Percentiles rank a stretch among this genome's conserved stretches.
Evolutionary conservation across 2,329 filamentous ascomycete species (phyloP).

Genomic region (Aplosporella prunicola): DNA sequence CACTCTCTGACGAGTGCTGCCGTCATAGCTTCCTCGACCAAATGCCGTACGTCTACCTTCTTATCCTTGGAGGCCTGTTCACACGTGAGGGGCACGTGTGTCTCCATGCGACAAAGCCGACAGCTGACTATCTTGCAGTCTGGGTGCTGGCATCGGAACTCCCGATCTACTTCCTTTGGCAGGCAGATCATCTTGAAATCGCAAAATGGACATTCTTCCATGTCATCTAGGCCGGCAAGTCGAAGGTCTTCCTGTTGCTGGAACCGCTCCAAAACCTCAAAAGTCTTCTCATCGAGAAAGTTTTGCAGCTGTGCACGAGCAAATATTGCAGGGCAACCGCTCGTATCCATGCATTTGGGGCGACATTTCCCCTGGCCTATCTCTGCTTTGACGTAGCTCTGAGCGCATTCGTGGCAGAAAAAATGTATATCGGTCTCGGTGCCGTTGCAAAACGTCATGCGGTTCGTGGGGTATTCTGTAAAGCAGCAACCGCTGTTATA

Average conservation of each 20-base stretch:
- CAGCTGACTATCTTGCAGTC: slow-evolving; percentile 49
- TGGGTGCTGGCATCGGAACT: slow-evolving; percentile 62
- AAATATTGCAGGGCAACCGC: slow-evolving; percentile 57
- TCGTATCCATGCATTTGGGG: slow-evolving; percentile 60
- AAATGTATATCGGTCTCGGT: slow-evolving; percentile 47
- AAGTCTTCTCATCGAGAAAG: slow-evolving; percentile 50
- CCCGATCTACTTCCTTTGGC: slow-evolving; percentile 55
- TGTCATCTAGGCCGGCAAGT: slow-evolving; percentile 59
- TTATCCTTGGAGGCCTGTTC: slow-evolving; percentile 53
- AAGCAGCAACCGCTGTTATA: slow-evolving; percentile 69
- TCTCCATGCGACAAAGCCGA: slow-evolving; percentile 53
- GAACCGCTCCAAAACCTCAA: slow-evolving; percentile 56
- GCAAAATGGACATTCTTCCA: slow-evolving; percentile 74
- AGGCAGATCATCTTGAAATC: slow-evolving; percentile 67
- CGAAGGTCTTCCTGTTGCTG: slow-evolving; percentile 62
- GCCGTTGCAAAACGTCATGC: slow-evolving; percentile 58
- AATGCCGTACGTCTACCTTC: slow-evolving; percentile 52
- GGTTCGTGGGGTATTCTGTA: slow-evolving; percentile 53
- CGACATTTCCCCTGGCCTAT: slow-evolving; percentile 61
- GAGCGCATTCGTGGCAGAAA: slow-evolving; percentile 62
- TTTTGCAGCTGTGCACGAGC: slow-evolving; percentile 43
- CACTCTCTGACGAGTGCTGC: slow-evolving; percentile 67
- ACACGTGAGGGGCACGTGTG: slow-evolving; percentile 65
- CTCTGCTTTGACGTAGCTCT: slow-evolving; percentile 54
- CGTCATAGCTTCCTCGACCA: slow-evolving; percentile 78